A percentile compares a stretch with the other conserved stretches of the same genome.
phyloP scores from a whole-genome alignment of 805 yeast genomes.

The Yamadazyma sp. region DNA sequence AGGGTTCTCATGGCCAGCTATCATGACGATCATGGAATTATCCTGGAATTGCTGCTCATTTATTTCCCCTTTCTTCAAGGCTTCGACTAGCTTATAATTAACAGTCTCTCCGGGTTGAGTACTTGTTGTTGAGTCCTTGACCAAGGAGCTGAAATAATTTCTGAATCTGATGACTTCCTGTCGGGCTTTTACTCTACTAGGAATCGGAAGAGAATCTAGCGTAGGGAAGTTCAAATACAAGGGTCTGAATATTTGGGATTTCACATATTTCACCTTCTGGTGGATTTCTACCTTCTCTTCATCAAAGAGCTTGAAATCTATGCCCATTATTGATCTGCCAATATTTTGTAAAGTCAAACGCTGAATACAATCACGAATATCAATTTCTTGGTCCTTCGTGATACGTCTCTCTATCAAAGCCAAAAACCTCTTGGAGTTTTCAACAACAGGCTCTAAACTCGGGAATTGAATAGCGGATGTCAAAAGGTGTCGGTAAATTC shows the following conservation, averaged over 20 bases:
- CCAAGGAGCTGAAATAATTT: slow-evolving; percentile 30
- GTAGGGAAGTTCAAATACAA: slow-evolving; percentile 55
- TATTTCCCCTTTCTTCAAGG: slow-evolving; percentile 35
- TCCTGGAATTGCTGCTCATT: slow-evolving; percentile 50
- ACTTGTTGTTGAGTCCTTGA: slow-evolving; percentile 22
- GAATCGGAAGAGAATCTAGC: slow-evolving; percentile 50
- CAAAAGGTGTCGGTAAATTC: slow-evolving; percentile 43
- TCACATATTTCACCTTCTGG: slow-evolving; percentile 41
- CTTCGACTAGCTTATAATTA: slow-evolving; percentile 41
- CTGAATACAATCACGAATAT: slow-evolving; percentile 40
- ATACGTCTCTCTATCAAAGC: background rate
- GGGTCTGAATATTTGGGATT: slow-evolving; percentile 55
- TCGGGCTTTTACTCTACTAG: slow-evolving; percentile 45
- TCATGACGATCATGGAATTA: slow-evolving; percentile 52
- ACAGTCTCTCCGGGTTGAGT: slow-evolving; percentile 23
- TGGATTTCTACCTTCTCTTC: slow-evolving; percentile 26
- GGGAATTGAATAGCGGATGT: slow-evolving; percentile 54
- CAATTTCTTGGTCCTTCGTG: slow-evolving; percentile 7
- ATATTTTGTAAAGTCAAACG: slow-evolving; percentile 49
- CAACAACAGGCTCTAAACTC: slow-evolving; percentile 32
- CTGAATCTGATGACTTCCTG: slow-evolving; percentile 44
- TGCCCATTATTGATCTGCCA: slow-evolving; percentile 50
- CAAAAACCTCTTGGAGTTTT: slow-evolving; percentile 32
- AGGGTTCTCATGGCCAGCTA: slow-evolving; percentile 68
- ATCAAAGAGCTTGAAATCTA: slow-evolving; percentile 36